Conservation (phyloP, 805 yeast genomes). For the Wickerhamiella musiphila region DNA sequence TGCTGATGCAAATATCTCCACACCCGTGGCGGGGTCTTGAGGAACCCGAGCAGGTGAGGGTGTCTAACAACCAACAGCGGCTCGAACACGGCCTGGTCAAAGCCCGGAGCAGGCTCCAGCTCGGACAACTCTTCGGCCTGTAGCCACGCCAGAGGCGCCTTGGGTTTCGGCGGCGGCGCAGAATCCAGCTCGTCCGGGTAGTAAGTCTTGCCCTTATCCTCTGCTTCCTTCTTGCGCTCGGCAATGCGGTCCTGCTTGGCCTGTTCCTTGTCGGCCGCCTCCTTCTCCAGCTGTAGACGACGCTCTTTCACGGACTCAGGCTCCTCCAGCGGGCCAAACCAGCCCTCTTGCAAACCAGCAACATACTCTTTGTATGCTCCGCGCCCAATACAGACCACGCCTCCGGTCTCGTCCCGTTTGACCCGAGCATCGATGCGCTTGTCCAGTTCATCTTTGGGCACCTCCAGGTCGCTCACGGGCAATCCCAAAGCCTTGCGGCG, state of each 20-base stretch:
- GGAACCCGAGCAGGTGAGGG: conserved; percentile 65
- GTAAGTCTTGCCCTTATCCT: conserved; percentile 7
- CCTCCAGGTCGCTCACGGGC: conserved; percentile 15
- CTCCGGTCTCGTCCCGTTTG: conserved; percentile 42
- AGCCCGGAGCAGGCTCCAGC: conserved; percentile 43
- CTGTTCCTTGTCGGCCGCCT: conserved; percentile 5
- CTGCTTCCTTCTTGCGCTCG: conserved; percentile 6
- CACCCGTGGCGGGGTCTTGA: conserved; percentile 56
- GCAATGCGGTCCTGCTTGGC: conserved; percentile 8
- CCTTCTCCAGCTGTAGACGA: too few species aligned
- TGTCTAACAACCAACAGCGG: conserved; percentile 64
- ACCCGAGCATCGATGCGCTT: conserved; percentile 20
- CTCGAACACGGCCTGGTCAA: conserved; percentile 27
- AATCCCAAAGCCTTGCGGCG: conserved; percentile 29
- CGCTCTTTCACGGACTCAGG: conserved; percentile 23
- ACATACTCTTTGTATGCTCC: conserved; percentile 92
- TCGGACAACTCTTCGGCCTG: conserved; percentile 36
- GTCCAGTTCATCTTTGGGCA: conserved; percentile 17
- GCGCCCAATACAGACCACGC: conserved; percentile 81
- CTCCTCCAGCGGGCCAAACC: conserved; percentile 69
- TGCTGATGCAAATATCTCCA: conserved; percentile 65
- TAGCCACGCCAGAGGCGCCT: conserved; percentile 32
- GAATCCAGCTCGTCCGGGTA: conserved; percentile 8
- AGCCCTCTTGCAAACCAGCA: conserved; percentile 83
- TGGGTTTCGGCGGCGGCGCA: conserved; percentile 9